Conservation (phyloP, 306 rosid genomes). For the Hippophae gyantsensis region DNA sequence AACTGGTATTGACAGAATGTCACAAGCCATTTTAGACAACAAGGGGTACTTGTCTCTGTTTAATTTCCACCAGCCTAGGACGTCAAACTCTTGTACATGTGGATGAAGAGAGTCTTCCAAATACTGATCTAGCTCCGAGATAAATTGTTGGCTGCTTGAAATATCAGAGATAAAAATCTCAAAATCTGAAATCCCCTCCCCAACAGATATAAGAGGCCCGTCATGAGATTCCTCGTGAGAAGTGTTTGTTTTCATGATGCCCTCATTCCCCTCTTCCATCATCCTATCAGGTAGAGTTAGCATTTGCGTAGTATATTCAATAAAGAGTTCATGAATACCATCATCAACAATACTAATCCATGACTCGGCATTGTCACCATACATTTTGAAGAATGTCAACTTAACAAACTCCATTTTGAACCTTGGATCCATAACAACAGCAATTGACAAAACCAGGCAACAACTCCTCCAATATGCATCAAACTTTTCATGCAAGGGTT, state of each 20-base stretch:
- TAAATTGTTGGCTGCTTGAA: slow-evolving; percentile 38
- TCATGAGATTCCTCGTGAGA: slow-evolving; percentile 43
- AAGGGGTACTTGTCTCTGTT: slow-evolving; percentile 63
- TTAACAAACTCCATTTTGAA: slow-evolving; percentile 76
- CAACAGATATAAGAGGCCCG: slow-evolving; percentile 32
- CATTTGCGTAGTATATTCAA: slow-evolving; percentile 48
- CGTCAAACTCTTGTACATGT: slow-evolving; percentile 41
- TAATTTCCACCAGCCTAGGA: slow-evolving; percentile 72
- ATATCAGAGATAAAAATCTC: slow-evolving; percentile 62
- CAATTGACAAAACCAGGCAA: slow-evolving; percentile 65
- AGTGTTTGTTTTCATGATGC: slow-evolving; percentile 35
- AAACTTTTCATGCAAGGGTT: slow-evolving; percentile 58
- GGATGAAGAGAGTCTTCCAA: slow-evolving; percentile 60
- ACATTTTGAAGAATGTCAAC: slow-evolving; percentile 46
- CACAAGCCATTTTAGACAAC: slow-evolving; percentile 71
- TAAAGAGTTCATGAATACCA: slow-evolving; percentile 65
- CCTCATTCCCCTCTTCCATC: slow-evolving; percentile 43
- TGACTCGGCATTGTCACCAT: slow-evolving; percentile 53
- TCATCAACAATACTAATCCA: slow-evolving; percentile 64
- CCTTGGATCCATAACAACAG: slow-evolving; percentile 82
- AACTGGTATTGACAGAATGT: slow-evolving; percentile 64
- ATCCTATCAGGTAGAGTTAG: slow-evolving; percentile 36
- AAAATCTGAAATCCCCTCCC: slow-evolving; percentile 56
- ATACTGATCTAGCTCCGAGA: slow-evolving; percentile 82
- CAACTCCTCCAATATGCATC: slow-evolving; percentile 79